Evolutionary conservation across 129 eudicot species (phyloP), one percentile per base, ranked within the genome.

Genomic region (Tanacetum coccineum): DNA sequence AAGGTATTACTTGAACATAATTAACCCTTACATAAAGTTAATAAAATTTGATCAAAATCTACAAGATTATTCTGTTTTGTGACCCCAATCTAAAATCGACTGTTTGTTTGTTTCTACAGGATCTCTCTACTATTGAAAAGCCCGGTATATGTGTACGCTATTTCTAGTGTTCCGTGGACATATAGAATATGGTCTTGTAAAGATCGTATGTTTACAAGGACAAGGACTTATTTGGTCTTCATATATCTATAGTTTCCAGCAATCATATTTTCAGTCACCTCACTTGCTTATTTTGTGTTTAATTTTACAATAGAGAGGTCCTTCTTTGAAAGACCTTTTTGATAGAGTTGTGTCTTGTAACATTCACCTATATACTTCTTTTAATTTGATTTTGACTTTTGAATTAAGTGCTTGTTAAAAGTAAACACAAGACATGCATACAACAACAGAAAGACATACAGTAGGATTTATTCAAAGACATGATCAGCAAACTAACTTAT

Each of bases 71-170:
- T 8, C 2, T 14, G 9, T 22, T n/a, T 14, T 22, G 22, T 13
- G 3, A 0, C 13, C 21, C 6, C 49, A 54, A 58, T 26, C 46
- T 60, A 3, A 28, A 3, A 11, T 58, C 28, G 6, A 20, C 14
- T 1, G 65, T 56, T 57, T 36, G 25, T 9, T 46, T 71, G 44
- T 62, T 64, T 66, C 2, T 64, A 36, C 84, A 85, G 90, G 90
- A 64, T 85, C 90, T 13, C 81, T 87, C 44, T 87, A 87, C 72
- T 87, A 87, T 74, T 87, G n/a, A 68, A 76, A 60, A 14, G 72
- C 28, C 28, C 67, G 60, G 68, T 15, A 13, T 20, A 40, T 54
- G 3, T 50, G 25, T 70, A 11, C 50, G 55, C 66, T 45, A 44
- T 45, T 45, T 25, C 26, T 62, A 36, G 39, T 59, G 30, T 58